Evolutionary conservation across 1,139 yeast genomes (phyloP).

Genomic region (Taphrina deformans): DNA sequence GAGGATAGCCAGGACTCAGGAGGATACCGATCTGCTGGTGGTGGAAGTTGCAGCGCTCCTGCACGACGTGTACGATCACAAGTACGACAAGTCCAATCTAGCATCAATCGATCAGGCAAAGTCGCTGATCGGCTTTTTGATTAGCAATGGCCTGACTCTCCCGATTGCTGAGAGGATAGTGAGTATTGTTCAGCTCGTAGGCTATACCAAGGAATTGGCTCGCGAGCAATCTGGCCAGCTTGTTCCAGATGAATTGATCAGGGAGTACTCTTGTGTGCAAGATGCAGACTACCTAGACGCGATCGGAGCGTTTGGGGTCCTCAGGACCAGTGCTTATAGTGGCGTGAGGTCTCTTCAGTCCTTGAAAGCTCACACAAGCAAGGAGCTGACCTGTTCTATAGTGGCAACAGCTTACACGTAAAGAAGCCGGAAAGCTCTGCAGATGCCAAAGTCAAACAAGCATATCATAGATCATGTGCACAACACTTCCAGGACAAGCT

Average conservation of each 20-base stretch:
- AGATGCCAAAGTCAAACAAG: not conserved
- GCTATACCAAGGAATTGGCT: constrained; percentile 43
- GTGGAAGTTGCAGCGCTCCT: constrained; percentile 47
- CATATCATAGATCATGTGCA: not conserved
- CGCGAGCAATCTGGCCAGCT: constrained; percentile 38
- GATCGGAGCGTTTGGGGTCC: constrained; percentile 47
- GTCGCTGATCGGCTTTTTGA: constrained; percentile 29
- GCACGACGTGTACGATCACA: constrained; percentile 48
- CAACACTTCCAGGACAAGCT: constrained; percentile 46
- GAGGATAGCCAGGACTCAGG: not conserved
- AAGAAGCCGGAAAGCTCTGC: not conserved
- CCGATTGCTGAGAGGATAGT: constrained; percentile 41
- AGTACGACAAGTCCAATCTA: constrained; percentile 42
- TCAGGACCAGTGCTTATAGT: constrained; percentile 46
- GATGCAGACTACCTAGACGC: constrained; percentile 50
- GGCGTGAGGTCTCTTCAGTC: constrained; percentile 40
- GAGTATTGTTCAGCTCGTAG: constrained; percentile 42
- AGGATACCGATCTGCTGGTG: constrained; percentile 41
- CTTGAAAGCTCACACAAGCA: no score
- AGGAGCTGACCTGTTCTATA: not conserved
- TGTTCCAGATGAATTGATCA: not conserved
- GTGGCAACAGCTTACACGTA: constrained; percentile 5
- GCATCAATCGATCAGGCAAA: constrained; percentile 3
- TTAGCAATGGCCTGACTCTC: constrained; percentile 38
- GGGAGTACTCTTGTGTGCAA: constrained; percentile 46